Evolutionary conservation across 2,329 filamentous ascomycete genomes (phyloP).

Genomic region (Penicillium oxalicum): DNA sequence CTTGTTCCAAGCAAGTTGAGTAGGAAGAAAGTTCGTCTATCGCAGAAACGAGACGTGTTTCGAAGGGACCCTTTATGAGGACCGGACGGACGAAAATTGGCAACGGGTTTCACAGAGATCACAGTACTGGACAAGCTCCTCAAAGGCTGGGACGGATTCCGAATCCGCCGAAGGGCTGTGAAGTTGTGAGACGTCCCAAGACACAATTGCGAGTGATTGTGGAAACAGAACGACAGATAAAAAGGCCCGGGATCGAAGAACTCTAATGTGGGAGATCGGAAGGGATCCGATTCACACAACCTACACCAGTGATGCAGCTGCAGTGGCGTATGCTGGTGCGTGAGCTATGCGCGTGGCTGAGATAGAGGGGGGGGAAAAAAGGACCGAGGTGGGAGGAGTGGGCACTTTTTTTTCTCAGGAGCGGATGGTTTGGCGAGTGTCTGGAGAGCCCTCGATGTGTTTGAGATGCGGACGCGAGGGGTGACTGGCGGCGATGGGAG

Average conservation of each 20-base stretch:
- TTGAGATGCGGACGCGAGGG: constrained; percentile 6
- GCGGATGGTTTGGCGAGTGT: neutral
- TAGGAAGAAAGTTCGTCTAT: neutral
- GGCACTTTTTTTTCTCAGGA: neutral
- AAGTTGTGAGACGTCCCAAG: constrained; percentile 5
- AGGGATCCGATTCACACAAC: constrained; percentile 2
- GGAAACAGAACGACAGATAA: neutral
- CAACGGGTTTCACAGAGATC: constrained; percentile 7
- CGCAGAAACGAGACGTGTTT: neutral
- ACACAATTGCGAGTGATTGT: neutral
- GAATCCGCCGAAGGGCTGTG: constrained; percentile 9
- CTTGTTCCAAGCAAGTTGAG: neutral
- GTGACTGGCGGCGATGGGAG: neutral
- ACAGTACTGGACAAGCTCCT: constrained; percentile 6
- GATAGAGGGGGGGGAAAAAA: neutral
- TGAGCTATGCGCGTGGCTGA: constrained; percentile 1
- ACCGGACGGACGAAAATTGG: neutral
- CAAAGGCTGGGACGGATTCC: constrained; percentile 12
- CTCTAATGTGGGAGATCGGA: neutral
- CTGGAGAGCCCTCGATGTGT: neutral
- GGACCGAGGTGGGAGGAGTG: too few species aligned
- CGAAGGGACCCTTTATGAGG: neutral
- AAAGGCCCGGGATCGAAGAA: neutral
- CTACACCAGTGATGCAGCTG: neutral
- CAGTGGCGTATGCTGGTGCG: neutral